Base-by-base conservation (phyloP, 2,329 filamentous ascomycete genomes). In the Aspergillus spinulosporus region DNA sequence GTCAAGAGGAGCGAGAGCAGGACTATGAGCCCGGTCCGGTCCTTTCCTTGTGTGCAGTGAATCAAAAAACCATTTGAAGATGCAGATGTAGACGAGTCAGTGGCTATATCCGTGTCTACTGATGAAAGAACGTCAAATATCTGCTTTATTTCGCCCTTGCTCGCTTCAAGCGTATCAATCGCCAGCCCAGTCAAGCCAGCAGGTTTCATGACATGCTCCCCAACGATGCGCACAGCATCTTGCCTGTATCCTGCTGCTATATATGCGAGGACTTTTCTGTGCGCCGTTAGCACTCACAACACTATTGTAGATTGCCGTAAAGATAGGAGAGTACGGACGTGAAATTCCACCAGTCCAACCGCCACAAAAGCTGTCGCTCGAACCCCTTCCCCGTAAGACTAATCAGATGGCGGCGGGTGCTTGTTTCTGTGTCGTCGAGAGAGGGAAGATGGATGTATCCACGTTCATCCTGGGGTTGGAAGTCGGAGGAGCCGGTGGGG, bases 11-110 rank as follows among this genome's bases (percentile, higher is more conserved):
- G 75, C 0, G 88, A 72, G 3, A 96, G 76, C 40, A 88, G 77
- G 4, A 90, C 78, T 8, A 89, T 78, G 9, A 96, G 76, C 0
- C 92, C 92, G 1, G 85, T 92, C 2, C 92, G 83, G 68, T 96
- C 92, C 70, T 96, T 96, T 56, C 92, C 92, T 66, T 95, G 90
- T 0, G 91, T 94, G 72, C 92, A 96, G 72, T 96, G 90, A 2
- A 94, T 76, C 5, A 96, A 69, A 1, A 86, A 72, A 7, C 29
- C 49, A 28, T 39, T 14, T 7, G 8, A 6, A 14, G 48, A 5
- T 2, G 4, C 32, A 37, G 46, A 37, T 11, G 79, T 21, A 7
- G 28, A 15, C 21, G 11, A 15, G 21, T 28, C n/a, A 11, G n/a
- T 15, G 28, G n/a, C 31, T 15, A 15, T n/a, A 9, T 34, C 31